Evolutionary conservation across 2,329 filamentous ascomycete species (phyloP).

Genomic region (Gaeumannomyces tritici): DNA sequence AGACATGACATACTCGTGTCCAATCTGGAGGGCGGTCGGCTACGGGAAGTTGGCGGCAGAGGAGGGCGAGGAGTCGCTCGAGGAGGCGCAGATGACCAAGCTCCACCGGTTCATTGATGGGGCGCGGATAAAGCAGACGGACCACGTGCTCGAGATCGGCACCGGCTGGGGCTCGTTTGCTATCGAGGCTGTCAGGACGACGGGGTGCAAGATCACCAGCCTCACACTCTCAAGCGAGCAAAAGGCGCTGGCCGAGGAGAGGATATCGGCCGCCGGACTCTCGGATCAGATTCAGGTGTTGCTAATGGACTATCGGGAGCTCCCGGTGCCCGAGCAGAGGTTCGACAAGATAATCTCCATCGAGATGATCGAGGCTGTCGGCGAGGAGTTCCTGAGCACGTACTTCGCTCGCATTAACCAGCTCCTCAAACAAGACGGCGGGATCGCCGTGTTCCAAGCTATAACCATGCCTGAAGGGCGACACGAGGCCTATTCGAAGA

Average conservation of each 20-base stretch:
- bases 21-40: constrained; percentile 46
- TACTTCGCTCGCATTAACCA: constrained; percentile 58
- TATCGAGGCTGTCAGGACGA: constrained; percentile 56
- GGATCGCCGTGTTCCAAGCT: constrained; percentile 64
- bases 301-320: constrained; percentile 58
- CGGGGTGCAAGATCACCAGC: constrained; percentile 59
- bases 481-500: constrained; percentile 55
- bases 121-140: constrained; percentile 50
- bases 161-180: constrained; percentile 70
- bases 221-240: constrained; percentile 62
- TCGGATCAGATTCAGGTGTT: constrained; percentile 52
- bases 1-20: constrained; percentile 72
- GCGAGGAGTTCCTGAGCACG: constrained; percentile 53
- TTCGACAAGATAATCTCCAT: constrained; percentile 69
- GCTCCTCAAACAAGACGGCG: constrained; percentile 54
- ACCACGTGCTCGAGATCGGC: constrained; percentile 67
- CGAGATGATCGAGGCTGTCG: constrained; percentile 71
- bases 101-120: constrained; percentile 56
- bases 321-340: constrained; percentile 37
- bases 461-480: constrained; percentile 67
- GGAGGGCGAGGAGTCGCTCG: constrained; percentile 43
- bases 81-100: constrained; percentile 59
- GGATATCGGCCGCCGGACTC: constrained; percentile 52
- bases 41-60: constrained; percentile 6
- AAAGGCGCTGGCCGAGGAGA: constrained; percentile 55